Conservation (phyloP, 2,329 filamentous ascomycete species). For the Pezicula radicicola region DNA sequence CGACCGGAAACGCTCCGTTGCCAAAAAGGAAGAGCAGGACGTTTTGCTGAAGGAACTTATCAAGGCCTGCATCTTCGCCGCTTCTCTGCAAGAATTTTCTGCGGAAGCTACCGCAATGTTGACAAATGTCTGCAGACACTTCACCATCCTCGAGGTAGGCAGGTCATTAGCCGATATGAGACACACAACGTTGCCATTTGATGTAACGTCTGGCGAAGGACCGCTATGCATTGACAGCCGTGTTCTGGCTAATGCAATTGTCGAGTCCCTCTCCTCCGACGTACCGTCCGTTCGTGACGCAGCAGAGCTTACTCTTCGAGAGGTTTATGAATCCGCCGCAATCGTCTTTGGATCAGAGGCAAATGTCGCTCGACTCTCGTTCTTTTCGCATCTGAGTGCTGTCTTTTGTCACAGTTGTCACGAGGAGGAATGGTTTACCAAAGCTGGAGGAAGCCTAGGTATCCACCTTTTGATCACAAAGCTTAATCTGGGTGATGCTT, state of each 20-base stretch:
- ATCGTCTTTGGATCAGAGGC: conserved; percentile 75
- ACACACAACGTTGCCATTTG: conserved; percentile 74
- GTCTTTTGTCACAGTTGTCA: conserved; percentile 94
- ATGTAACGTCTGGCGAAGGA: conserved; percentile 83
- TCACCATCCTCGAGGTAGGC: conserved; percentile 86
- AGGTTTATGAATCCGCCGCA: conserved; percentile 72
- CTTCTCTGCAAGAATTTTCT: conserved; percentile 77
- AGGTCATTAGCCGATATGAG: conserved; percentile 78
- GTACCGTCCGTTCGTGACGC: conserved; percentile 75
- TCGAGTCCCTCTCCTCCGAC: conserved; percentile 87
- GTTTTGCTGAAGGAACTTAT: conserved; percentile 78
- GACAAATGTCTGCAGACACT: conserved; percentile 80
- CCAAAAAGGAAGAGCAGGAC: conserved; percentile 85
- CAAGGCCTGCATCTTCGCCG: conserved; percentile 83
- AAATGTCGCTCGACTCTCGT: conserved; percentile 71
- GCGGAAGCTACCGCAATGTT: conserved; percentile 74
- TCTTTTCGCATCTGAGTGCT: conserved; percentile 80
- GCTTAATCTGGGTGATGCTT: conserved; percentile 77
- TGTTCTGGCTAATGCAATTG: conserved; percentile 82
- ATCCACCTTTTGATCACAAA: conserved; percentile 86
- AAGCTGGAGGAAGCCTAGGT: conserved; percentile 86
- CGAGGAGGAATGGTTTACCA: conserved; percentile 98
- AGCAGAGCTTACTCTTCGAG: conserved; percentile 73
- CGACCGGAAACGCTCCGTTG: conserved; percentile 77
- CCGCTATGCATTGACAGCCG: conserved; percentile 83